Evolutionary conservation across 2,329 filamentous ascomycete species (phyloP), one percentile per base, ranked within the genome.

Genomic region (Albophoma yamanashiensis): DNA sequence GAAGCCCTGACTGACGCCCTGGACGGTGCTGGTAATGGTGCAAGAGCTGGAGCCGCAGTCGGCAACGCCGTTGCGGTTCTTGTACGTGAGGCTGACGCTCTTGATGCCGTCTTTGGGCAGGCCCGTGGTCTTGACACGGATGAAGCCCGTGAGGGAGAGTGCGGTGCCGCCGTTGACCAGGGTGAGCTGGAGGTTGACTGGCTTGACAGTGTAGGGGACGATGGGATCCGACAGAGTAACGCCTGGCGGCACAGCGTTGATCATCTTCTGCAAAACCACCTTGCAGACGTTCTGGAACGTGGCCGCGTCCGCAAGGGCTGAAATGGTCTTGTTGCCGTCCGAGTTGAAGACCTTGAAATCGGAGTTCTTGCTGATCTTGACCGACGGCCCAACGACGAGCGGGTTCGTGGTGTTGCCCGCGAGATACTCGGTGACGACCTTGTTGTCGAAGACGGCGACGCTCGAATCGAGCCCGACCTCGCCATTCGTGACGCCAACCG

Each of bases 151-250:
- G 60, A 86, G 75, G 15, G 73, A 70, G 61, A 87, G 69, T 2
- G 73, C 75, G 15, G 70, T 72, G 14, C 79, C 83, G 20, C 78
- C 79, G 9, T 74, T 66, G 58, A 78, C 74, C 20, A 87, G 72
- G 0, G 78, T 78, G 43, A 87, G 75, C 66, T 85, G 81, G 64
- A 86, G 70, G 57, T 77, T 74, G 58, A 82, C 79, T 4, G 84
- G 84, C 73, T 87, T 87, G 65, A 86, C 77, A 20, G 76, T 76
- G 68, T 86, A 87, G 0, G 83, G 81, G 12, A 71, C 69, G 59
- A 86, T 78, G 2, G 79, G 75, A 56, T 79, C 78, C 0, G 79
- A 78, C 4, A 87, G 76, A 0, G 71, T 72, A 4, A 84, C 79
- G 3, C 73, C 74, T 3, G 70, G 67, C 2, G 83, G 83, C 0